These are phyloP conservation scores for Nothophytophthora sp. DNA, from an alignment of 352 stramenopile genomes.

Conservation along the genomic window DNA sequence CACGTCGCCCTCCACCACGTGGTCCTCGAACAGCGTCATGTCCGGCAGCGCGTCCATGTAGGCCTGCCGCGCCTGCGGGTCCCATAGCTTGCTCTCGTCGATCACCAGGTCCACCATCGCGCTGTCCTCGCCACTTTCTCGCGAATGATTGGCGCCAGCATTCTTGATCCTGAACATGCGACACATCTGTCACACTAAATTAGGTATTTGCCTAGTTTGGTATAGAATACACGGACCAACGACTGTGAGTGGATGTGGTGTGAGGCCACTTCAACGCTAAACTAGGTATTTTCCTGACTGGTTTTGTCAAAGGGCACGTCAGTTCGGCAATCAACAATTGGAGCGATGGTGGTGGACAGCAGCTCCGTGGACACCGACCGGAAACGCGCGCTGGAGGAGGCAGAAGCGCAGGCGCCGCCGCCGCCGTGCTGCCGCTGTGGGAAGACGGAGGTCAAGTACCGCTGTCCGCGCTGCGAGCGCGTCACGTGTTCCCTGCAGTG, in stretches of 20 bases:
- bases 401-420: conserved; percentile 4
- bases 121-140: neutral
- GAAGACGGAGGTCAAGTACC: conserved; percentile 73
- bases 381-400: conserved; percentile 42
- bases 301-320: conserved; percentile 12
- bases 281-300: neutral
- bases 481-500: conserved; percentile 82
- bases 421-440: conserved; percentile 47
- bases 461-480: conserved; percentile 81
- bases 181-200: conserved; percentile 1
- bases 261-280: neutral
- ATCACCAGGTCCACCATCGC: conserved; percentile 87
- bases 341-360: conserved; percentile 12
- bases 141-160: conserved; percentile 16
- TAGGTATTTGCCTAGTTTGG: conserved; percentile 2
- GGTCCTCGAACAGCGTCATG: conserved; percentile 89
- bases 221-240: neutral
- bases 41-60: conserved; percentile 87
- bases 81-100: conserved; percentile 87
- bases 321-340: conserved; percentile 8
- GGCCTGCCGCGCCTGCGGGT: conserved; percentile 69
- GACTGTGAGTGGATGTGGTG: neutral
- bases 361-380: conserved; percentile 6
- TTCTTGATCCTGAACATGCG: neutral
- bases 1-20: conserved; percentile 83